Conservation (phyloP, 1,284 basidiomycete species). For the Golubevia sp. region DNA sequence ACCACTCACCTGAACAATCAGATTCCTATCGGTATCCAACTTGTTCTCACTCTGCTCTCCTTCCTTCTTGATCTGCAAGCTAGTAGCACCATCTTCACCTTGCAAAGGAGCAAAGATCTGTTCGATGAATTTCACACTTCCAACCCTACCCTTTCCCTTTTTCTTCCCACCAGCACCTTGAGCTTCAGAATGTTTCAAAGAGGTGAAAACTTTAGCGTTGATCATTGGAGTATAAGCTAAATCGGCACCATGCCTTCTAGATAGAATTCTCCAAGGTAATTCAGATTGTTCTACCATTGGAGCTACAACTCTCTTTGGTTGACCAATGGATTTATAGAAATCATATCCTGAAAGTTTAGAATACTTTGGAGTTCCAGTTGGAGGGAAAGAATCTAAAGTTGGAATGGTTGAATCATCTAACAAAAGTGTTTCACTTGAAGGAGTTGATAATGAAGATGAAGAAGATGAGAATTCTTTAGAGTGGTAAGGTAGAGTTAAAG, state of each 20-base stretch:
- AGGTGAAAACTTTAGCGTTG: constrained; percentile 82
- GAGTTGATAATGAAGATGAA: too few relatives aligned
- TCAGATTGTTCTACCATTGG: constrained; percentile 99
- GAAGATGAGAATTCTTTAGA: too few relatives aligned
- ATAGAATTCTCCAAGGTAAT: constrained; percentile 82
- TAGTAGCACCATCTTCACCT: too few relatives aligned
- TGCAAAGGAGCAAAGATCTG: too few relatives aligned
- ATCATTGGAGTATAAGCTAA: constrained; percentile 97
- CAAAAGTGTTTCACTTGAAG: too few relatives aligned
- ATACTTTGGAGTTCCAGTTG: constrained; percentile 42
- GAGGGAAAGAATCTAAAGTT: constrained; percentile 40
- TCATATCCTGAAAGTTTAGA: constrained; percentile 77
- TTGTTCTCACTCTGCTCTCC: constrained; percentile 68
- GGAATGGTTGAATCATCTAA: constrained; percentile 1
- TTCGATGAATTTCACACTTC: too few relatives aligned
- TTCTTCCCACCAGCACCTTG: constrained; percentile 27
- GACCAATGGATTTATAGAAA: constrained; percentile 80
- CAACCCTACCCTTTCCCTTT: background rate
- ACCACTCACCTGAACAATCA: constrained; percentile 74
- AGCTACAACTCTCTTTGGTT: constrained; percentile 85
- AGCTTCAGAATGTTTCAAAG: constrained; percentile 47
- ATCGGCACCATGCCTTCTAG: constrained; percentile 79
- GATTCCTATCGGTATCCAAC: constrained; percentile 72
- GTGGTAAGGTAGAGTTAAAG: too few relatives aligned
- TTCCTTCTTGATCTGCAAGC: too few relatives aligned